These are phyloP conservation scores for Ceratocystis lukuohia DNA, from an alignment of 2,329 filamentous ascomycete species.

Conservation along the genomic window DNA sequence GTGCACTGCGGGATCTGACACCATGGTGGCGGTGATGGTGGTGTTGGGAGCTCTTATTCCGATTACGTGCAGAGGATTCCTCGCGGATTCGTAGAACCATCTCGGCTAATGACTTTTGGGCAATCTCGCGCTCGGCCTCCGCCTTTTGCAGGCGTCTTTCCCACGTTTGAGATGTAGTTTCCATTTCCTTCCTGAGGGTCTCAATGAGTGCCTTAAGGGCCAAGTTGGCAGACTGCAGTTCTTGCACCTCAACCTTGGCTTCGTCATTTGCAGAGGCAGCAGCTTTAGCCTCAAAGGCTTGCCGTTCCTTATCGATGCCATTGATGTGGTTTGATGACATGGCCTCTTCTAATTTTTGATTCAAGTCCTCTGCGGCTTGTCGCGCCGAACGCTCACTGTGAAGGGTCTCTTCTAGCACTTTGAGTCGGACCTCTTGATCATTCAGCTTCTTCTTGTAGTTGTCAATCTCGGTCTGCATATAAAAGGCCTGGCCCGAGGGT, in stretches of 20 bases:
- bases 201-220: slow-evolving; percentile 56
- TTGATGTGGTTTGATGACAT: slow-evolving; percentile 10
- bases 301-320: background rate
- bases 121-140: slow-evolving; percentile 60
- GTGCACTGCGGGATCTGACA: background rate
- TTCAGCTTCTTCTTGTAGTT: slow-evolving; percentile 75
- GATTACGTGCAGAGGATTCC: slow-evolving; percentile 10
- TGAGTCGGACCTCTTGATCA: slow-evolving; percentile 21
- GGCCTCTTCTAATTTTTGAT: slow-evolving; percentile 52
- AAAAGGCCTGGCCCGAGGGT: slow-evolving; percentile 58
- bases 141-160: slow-evolving; percentile 40
- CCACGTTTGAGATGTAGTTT: background rate
- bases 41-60: slow-evolving; percentile 3
- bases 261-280: slow-evolving; percentile 26
- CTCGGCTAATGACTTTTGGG: slow-evolving; percentile 64
- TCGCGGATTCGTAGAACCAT: slow-evolving; percentile 71
- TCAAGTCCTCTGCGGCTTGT: slow-evolving; percentile 70
- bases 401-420: slow-evolving; percentile 59
- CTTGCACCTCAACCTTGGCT: slow-evolving; percentile 21
- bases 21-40: background rate
- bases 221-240: slow-evolving; percentile 24
- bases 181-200: slow-evolving; percentile 62
- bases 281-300: slow-evolving; percentile 5
- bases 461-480: slow-evolving; percentile 72
- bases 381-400: slow-evolving; percentile 68